Conservation (phyloP, 2,329 filamentous ascomycete species). For the Aureobasidium zeae region DNA sequence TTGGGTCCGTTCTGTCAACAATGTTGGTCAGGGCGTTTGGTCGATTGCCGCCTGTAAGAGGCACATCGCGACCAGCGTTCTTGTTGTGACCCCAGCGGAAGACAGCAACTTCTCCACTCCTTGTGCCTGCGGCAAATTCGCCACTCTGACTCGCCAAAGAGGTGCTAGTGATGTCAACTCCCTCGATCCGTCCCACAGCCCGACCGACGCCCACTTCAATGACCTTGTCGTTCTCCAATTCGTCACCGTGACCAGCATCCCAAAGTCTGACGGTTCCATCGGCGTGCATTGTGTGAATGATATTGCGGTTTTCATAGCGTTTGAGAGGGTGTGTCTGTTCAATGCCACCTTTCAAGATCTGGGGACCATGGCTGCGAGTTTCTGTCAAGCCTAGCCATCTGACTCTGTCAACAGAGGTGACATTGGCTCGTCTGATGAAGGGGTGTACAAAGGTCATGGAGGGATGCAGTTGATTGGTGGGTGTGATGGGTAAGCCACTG, state of each 20-base stretch:
- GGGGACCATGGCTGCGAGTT: constrained; percentile 66
- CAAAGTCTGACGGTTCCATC: constrained; percentile 88
- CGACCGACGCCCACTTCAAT: constrained; percentile 81
- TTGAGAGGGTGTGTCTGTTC: constrained; percentile 61
- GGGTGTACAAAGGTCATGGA: constrained; percentile 85
- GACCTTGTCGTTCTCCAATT: constrained; percentile 75
- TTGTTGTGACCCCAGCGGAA: constrained; percentile 83
- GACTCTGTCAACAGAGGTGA: constrained; percentile 66
- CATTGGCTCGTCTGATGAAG: constrained; percentile 63
- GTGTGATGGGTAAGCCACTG: constrained; percentile 79
- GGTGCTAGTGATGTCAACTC: constrained; percentile 68
- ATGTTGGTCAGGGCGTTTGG: constrained; percentile 59
- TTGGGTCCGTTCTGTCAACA: constrained; percentile 58
- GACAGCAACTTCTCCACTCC: constrained; percentile 73
- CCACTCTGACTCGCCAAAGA: constrained; percentile 72
- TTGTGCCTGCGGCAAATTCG: constrained; percentile 75
- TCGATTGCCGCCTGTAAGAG: constrained; percentile 39
- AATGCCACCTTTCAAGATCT: constrained; percentile 68
- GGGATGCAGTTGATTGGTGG: constrained; percentile 85
- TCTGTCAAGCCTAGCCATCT: constrained; percentile 90
- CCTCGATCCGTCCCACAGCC: constrained; percentile 67
- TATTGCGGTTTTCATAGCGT: constrained; percentile 71
- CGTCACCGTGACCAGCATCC: constrained; percentile 86
- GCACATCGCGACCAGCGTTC: constrained; percentile 54
- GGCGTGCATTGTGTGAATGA: constrained; percentile 78